Evolutionary conservation across 805 yeast species (phyloP).

Genomic region (Yamadazyma nakazawae): DNA sequence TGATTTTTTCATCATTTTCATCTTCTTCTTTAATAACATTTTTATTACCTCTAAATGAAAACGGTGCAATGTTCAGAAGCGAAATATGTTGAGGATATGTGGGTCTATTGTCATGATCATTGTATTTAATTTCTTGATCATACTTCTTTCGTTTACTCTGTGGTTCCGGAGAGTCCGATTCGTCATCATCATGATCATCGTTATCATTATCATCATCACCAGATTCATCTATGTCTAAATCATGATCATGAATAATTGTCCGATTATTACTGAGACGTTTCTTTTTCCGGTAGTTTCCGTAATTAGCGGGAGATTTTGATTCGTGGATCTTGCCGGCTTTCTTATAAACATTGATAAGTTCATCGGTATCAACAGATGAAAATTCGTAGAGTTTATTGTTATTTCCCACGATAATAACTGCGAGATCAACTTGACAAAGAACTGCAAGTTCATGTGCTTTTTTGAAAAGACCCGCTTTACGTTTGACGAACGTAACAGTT

Average conservation of each 20-base stretch:
- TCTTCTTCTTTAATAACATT: slow-evolving; percentile 15
- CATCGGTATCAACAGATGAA: slow-evolving; percentile 61
- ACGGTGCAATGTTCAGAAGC: slow-evolving; percentile 17
- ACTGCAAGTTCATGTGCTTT: slow-evolving; percentile 85
- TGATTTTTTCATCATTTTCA: slow-evolving; percentile 11
- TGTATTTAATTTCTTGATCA: neutral
- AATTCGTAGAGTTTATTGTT: slow-evolving; percentile 84
- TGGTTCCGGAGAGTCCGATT: slow-evolving; percentile 35
- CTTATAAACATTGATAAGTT: slow-evolving; percentile 22
- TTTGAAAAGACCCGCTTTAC: slow-evolving; percentile 91
- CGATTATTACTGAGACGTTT: slow-evolving; percentile 15
- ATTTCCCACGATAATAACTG: slow-evolving; percentile 82
- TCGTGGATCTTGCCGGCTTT: slow-evolving; percentile 44
- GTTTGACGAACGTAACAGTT: slow-evolving; percentile 83
- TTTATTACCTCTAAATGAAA: slow-evolving; percentile 10
- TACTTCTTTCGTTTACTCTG: slow-evolving; percentile 22
- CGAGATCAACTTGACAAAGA: slow-evolving; percentile 87
- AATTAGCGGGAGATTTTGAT: slow-evolving; percentile 60
- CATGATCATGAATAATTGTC: slow-evolving; percentile 9
- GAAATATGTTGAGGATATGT: slow-evolving; percentile 20
- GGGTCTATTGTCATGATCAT: slow-evolving; percentile 4
- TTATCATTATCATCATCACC: slow-evolving; percentile 24
- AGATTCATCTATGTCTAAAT: slow-evolving; percentile 18
- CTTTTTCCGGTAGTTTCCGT: slow-evolving; percentile 54
- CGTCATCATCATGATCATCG: slow-evolving; percentile 32